A percentile compares a stretch with the other conserved stretches of the same genome.
These are phyloP conservation scores for Cyberlindnera xishuangbannaensis DNA, from an alignment of 805 yeast species.

Conservation along the genomic window DNA sequence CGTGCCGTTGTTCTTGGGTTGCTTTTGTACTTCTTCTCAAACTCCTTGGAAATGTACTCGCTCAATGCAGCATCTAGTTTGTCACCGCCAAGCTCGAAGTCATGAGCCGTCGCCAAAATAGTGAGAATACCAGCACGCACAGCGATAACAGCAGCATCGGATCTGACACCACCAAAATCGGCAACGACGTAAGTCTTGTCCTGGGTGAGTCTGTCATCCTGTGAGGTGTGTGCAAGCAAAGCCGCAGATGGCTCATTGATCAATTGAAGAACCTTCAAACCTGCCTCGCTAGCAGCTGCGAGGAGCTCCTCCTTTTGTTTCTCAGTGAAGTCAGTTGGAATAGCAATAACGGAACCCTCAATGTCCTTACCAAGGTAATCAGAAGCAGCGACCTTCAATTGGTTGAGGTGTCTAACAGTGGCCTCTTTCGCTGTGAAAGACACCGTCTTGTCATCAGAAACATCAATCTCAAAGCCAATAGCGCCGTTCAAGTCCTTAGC, in stretches of 20 bases:
- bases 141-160: slow-evolving; percentile 91
- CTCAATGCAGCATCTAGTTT: slow-evolving; percentile 73
- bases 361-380: slow-evolving; percentile 82
- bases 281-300: slow-evolving; percentile 62
- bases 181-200: slow-evolving; percentile 87
- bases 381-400: slow-evolving; percentile 82
- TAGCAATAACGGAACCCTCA: slow-evolving; percentile 80
- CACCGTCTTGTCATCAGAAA: slow-evolving; percentile 37
- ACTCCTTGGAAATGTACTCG: slow-evolving; percentile 87
- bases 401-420: slow-evolving; percentile 74
- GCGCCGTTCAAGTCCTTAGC: slow-evolving; percentile 62
- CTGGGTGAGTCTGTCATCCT: slow-evolving; percentile 33
- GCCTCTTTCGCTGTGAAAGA: slow-evolving; percentile 66
- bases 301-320: slow-evolving; percentile 62
- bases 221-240: slow-evolving; percentile 65
- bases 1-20: slow-evolving; percentile 79
- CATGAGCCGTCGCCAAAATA: slow-evolving; percentile 78
- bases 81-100: slow-evolving; percentile 81
- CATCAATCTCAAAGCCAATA: slow-evolving; percentile 57
- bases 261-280: slow-evolving; percentile 75
- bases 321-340: slow-evolving; percentile 82
- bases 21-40: slow-evolving; percentile 77
- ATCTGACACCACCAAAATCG: slow-evolving; percentile 93
- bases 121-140: slow-evolving; percentile 94
- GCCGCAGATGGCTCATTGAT: slow-evolving; percentile 93